phyloP scores from a whole-genome alignment of 192 early-diverging fungal genomes.

The Podila epicladia region DNA sequence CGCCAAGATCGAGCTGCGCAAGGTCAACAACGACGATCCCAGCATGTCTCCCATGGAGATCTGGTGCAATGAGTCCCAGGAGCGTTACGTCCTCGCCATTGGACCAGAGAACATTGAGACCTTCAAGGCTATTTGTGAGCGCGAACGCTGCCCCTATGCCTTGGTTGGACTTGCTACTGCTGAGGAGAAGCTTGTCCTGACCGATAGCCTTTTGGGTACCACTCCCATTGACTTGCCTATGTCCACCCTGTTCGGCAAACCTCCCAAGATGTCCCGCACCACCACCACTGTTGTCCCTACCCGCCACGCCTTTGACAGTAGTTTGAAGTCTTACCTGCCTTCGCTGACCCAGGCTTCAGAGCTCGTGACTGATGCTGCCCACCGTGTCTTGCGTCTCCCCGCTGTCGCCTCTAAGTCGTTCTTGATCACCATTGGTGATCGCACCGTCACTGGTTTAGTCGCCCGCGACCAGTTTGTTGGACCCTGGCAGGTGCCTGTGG shows the following conservation, averaged over 20 bases:
- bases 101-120: slow-evolving; percentile 66
- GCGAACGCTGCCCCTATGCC: slow-evolving; percentile 94
- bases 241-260: slow-evolving; percentile 96
- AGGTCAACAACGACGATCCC: slow-evolving; percentile 90
- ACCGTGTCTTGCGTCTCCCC: slow-evolving; percentile 86
- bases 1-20: slow-evolving; percentile 89
- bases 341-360: slow-evolving; percentile 31
- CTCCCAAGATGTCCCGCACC: slow-evolving; percentile 92
- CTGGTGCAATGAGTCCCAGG: slow-evolving; percentile 99
- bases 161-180: slow-evolving; percentile 89
- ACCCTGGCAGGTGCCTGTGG: slow-evolving; percentile 98
- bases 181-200: slow-evolving; percentile 83
- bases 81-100: slow-evolving; percentile 98
- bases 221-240: slow-evolving; percentile 93
- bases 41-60: slow-evolving; percentile 99
- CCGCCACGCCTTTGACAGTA: slow-evolving; percentile 67
- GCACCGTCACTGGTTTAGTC: slow-evolving; percentile 94
- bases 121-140: slow-evolving; percentile 82
- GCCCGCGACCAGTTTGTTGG: slow-evolving; percentile 98
- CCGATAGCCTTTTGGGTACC: slow-evolving; percentile 73
- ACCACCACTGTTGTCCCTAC: slow-evolving; percentile 64
- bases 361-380: slow-evolving; percentile 71
- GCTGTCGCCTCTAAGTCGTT: slow-evolving; percentile 93
- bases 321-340: slow-evolving; percentile 68
- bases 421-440: slow-evolving; percentile 98